Percentiles rank a stretch among this genome's conserved stretches.
These are phyloP conservation scores for Toxoplasma gondii DNA, from an alignment of 169 alveolate species.

Conservation along the genomic window DNA sequence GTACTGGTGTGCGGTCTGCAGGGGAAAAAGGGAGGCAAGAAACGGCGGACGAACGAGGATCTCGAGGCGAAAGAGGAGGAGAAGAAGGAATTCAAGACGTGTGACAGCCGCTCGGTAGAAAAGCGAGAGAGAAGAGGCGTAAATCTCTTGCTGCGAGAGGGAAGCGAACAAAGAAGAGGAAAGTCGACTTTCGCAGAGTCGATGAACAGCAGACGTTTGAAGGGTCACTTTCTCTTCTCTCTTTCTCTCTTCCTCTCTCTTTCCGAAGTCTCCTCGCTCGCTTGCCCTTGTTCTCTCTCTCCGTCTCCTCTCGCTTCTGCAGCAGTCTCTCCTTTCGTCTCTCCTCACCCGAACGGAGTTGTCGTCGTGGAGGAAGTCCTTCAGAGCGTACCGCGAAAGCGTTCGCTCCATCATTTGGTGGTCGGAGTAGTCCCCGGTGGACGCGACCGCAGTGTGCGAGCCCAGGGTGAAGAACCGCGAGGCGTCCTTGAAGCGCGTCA, in stretches of 20 bases:
- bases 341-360: neutral
- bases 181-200: no score
- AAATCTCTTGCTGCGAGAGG: no score
- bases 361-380: constrained; percentile 31
- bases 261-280: no score
- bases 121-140: no score
- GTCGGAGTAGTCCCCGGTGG: constrained; percentile 56
- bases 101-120: no score
- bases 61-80: neutral
- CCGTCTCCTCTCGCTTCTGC: neutral
- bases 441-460: constrained; percentile 17
- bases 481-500: constrained; percentile 51
- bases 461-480: constrained; percentile 41
- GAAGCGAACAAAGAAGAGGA: no score
- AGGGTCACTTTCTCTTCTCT: no score
- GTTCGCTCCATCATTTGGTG: constrained; percentile 47
- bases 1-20: constrained; percentile 22
- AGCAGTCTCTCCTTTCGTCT: neutral
- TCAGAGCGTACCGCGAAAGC: constrained; percentile 4
- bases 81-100: neutral
- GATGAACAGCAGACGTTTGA: no score
- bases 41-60: neutral
- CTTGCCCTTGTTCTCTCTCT: no score
- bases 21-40: neutral
- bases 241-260: no score